Conservation (phyloP, 78 protist genomes). For the slime mould (Dictyostelium discoideum) region DNA sequence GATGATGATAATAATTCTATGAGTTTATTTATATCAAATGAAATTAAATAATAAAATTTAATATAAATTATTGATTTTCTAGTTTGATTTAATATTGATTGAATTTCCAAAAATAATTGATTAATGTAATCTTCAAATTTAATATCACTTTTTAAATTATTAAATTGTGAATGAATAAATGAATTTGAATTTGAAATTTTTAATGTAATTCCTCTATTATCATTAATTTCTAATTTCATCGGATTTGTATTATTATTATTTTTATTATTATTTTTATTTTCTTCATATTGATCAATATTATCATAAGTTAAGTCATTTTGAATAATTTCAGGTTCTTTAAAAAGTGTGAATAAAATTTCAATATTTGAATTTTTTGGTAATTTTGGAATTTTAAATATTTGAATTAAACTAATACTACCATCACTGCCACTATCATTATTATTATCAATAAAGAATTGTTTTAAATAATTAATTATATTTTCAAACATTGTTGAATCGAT, state of each 20-base stretch:
- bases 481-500: not conserved
- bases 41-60: constrained; percentile 1
- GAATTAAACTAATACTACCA: not conserved
- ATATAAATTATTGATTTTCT: constrained; percentile 2
- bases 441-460: not conserved
- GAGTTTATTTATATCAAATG: not conserved
- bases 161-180: not conserved
- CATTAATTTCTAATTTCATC: not conserved
- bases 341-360: constrained; percentile 33
- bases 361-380: constrained; percentile 52
- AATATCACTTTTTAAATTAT: not conserved
- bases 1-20: not conserved
- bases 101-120: not conserved
- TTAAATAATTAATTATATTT: not conserved
- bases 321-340: not conserved
- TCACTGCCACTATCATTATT: not conserved
- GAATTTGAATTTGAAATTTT: not conserved
- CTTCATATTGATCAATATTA: not conserved
- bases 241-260: not conserved
- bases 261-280: not conserved
- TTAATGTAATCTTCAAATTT: not conserved
- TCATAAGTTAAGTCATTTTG: not conserved
- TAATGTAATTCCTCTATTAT: not conserved
- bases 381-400: not conserved
- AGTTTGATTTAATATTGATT: not conserved